Conservation (phyloP, 495 filamentous ascomycete genomes). For the Penicilliopsis zonata region DNA sequence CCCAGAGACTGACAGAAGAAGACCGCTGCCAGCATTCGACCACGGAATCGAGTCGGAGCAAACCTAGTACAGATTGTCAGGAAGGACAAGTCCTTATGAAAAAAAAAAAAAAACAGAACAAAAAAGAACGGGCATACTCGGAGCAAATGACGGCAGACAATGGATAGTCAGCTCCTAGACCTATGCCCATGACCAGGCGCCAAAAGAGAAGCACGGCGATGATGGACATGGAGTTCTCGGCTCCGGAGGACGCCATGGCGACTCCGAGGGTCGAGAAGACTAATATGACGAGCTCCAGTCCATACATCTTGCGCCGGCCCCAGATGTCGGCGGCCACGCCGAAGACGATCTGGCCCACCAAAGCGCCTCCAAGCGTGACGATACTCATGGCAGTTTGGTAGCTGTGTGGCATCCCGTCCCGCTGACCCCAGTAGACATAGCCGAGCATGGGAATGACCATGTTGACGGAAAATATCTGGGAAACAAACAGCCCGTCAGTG, state of each 20-base stretch:
- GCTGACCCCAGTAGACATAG: slow-evolving; percentile 39
- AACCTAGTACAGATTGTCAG: slow-evolving; percentile 15
- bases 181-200: slow-evolving; percentile 27
- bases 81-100: no score
- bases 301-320: slow-evolving; percentile 44
- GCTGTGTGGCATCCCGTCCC: slow-evolving; percentile 5
- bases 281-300: slow-evolving; percentile 42
- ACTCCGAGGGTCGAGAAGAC: slow-evolving; percentile 33
- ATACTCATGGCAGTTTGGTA: slow-evolving; percentile 31
- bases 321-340: slow-evolving; percentile 41
- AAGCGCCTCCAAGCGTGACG: slow-evolving; percentile 35
- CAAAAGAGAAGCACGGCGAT: slow-evolving; percentile 36
- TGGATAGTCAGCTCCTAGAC: slow-evolving; percentile 36
- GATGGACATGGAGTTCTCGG: slow-evolving; percentile 30
- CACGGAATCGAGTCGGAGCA: slow-evolving; percentile 36
- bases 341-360: slow-evolving; percentile 44
- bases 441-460: slow-evolving; percentile 39
- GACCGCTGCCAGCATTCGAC: slow-evolving; percentile 43
- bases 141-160: slow-evolving; percentile 41
- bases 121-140: slow-evolving; percentile 29
- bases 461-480: slow-evolving; percentile 40
- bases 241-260: slow-evolving; percentile 13
- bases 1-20: slow-evolving; percentile 47
- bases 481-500: not conserved
- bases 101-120: no score